Evolutionary conservation across 371 early-diverging fungal species (phyloP).

Genomic region (Syncephalis fuscata): DNA sequence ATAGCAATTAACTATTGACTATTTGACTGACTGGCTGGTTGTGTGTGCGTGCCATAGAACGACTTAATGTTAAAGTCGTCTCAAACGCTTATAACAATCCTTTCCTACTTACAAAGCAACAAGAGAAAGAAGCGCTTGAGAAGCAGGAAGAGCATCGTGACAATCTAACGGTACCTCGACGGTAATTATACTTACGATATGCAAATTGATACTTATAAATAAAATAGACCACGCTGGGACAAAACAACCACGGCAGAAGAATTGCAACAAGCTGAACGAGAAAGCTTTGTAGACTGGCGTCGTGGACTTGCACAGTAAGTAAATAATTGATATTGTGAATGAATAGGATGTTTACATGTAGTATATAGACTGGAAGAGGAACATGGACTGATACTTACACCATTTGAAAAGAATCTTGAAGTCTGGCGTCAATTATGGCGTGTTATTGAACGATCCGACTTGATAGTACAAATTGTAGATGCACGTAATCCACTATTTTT

Average conservation of each 20-base stretch:
- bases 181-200: slow-evolving; percentile 6
- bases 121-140: slow-evolving; percentile 52
- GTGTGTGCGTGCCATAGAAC: slow-evolving; percentile 25
- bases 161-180: slow-evolving; percentile 63
- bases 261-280: slow-evolving; percentile 66
- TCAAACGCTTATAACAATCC: slow-evolving; percentile 59
- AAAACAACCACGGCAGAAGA: slow-evolving; percentile 61
- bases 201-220: background rate
- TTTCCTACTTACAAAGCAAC: slow-evolving; percentile 56
- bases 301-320: slow-evolving; percentile 59
- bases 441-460: slow-evolving; percentile 93
- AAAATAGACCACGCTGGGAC: slow-evolving; percentile 72
- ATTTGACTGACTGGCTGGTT: background rate
- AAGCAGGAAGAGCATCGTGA: slow-evolving; percentile 60
- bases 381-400: slow-evolving; percentile 80
- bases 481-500: slow-evolving; percentile 95
- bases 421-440: slow-evolving; percentile 99
- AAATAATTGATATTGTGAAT: background rate
- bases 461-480: slow-evolving; percentile 99
- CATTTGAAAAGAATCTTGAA: slow-evolving; percentile 98
- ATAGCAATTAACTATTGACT: too few relatives aligned
- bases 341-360: background rate
- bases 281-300: slow-evolving; percentile 85
- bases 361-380: slow-evolving; percentile 60
- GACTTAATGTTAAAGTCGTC: slow-evolving; percentile 74